A percentile compares a stretch with the other conserved stretches of the same genome.
phyloP scores from a whole-genome alignment of 257 asterid genomes.

The Przewalskia tangutica region DNA sequence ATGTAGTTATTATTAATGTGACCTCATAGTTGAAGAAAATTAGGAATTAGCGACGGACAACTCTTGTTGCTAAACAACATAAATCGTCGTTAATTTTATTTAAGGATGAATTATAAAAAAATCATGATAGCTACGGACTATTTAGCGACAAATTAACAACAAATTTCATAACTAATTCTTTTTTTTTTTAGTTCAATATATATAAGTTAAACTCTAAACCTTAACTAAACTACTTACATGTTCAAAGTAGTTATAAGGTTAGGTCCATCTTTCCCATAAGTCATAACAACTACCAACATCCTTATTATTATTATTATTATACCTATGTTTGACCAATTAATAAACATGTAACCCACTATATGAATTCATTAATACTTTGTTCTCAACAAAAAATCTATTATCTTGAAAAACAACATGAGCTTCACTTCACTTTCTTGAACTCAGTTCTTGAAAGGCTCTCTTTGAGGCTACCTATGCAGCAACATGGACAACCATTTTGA shows the following conservation, averaged over 20 bases:
- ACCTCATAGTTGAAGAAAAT: no score
- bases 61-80: no score
- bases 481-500: constrained; percentile 63
- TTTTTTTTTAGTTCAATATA: neutral
- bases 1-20: no score
- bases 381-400: neutral
- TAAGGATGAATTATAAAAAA: no score
- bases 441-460: constrained; percentile 24
- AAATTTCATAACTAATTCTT: no score
- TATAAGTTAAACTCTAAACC: neutral
- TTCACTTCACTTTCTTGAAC: constrained; percentile 29
- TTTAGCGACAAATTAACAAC: no score
- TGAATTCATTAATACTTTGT: neutral
- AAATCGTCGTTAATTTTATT: no score
- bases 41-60: no score
- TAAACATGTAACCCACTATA: neutral
- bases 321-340: neutral
- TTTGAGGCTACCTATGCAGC: constrained; percentile 58
- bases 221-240: neutral
- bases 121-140: no score
- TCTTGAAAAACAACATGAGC: constrained; percentile 17
- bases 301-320: neutral
- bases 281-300: neutral
- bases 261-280: constrained; percentile 20
- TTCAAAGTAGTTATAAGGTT: constrained; percentile 42